Conservation (phyloP, 306 rosid species). For the Malus domestica region DNA sequence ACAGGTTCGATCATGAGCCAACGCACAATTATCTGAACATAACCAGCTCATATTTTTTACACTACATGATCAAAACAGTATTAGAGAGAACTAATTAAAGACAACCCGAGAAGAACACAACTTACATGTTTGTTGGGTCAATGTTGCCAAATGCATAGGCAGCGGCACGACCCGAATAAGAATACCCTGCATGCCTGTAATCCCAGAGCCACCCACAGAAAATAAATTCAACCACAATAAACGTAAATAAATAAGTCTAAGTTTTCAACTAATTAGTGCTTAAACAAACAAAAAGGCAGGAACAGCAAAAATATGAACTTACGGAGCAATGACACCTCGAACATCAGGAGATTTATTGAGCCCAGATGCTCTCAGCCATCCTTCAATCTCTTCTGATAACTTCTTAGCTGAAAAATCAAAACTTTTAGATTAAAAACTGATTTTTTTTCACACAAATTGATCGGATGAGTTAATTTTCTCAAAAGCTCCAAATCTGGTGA, state of each 20-base stretch:
- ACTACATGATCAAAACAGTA: neutral
- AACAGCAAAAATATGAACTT: constrained; percentile 22
- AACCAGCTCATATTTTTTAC: neutral
- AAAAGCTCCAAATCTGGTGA: neutral
- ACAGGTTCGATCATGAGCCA: neutral
- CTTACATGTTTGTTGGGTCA: constrained; percentile 83
- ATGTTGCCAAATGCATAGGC: constrained; percentile 96
- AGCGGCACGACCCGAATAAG: constrained; percentile 93
- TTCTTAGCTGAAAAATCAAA: constrained; percentile 40
- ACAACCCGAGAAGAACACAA: constrained; percentile 12
- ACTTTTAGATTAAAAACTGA: neutral
- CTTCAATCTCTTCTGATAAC: constrained; percentile 65
- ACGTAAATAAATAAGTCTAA: neutral
- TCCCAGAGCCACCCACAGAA: constrained; percentile 14
- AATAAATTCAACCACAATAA: neutral
- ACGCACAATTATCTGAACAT: neutral
- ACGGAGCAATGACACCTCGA: constrained; percentile 93
- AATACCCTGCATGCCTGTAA: constrained; percentile 94
- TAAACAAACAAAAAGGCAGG: neutral
- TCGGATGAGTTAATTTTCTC: neutral
- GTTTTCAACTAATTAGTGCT: neutral
- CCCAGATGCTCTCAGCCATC: constrained; percentile 62
- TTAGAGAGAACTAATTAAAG: neutral
- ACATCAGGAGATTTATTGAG: constrained; percentile 63
- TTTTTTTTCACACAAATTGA: neutral